Percentiles rank a stretch among this genome's conserved stretches.
These are phyloP conservation scores for Draba incana DNA, from an alignment of 345 rosid genomes.

Conservation along the genomic window DNA sequence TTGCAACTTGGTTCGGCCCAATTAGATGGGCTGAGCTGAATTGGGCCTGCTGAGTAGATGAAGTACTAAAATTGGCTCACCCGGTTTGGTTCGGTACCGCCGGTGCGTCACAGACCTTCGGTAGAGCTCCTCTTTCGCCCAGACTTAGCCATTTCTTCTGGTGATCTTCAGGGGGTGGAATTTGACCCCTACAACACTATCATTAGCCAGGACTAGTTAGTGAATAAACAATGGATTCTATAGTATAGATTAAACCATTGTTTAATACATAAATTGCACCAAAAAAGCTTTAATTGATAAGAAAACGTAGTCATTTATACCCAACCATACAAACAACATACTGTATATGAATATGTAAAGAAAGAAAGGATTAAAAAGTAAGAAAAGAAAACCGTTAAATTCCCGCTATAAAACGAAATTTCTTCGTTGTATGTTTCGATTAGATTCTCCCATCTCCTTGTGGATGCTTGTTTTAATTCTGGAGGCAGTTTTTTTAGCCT, in stretches of 20 bases:
- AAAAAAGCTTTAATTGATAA: constrained; percentile 26
- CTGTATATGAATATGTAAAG: constrained; percentile 28
- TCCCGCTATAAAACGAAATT: constrained; percentile 35
- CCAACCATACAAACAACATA: constrained; percentile 33
- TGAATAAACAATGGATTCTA: constrained; percentile 9
- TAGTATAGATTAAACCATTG: constrained; percentile 4
- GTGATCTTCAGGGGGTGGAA: too few species aligned
- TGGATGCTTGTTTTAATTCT: constrained; percentile 8
- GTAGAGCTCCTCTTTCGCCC: too few species aligned
- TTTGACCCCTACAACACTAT: too few species aligned
- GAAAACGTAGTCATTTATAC: constrained; percentile 24
- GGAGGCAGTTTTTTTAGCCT: constrained; percentile 12
- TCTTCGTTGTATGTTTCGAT: constrained; percentile 40
- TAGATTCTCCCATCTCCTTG: constrained; percentile 6
- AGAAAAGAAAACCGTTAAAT: constrained; percentile 21
- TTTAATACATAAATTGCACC: constrained; percentile 23
- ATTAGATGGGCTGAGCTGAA: too few species aligned
- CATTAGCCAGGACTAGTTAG: background rate
- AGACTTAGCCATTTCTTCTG: too few species aligned
- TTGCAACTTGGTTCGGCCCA: too few species aligned
- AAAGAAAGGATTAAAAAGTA: background rate
- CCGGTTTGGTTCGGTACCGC: too few species aligned
- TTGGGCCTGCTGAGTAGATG: too few species aligned
- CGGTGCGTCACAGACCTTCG: too few species aligned
- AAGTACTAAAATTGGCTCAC: too few species aligned